Conservation (phyloP, 108 stramenopile genomes). For the Discostella pseudostelligera region DNA sequence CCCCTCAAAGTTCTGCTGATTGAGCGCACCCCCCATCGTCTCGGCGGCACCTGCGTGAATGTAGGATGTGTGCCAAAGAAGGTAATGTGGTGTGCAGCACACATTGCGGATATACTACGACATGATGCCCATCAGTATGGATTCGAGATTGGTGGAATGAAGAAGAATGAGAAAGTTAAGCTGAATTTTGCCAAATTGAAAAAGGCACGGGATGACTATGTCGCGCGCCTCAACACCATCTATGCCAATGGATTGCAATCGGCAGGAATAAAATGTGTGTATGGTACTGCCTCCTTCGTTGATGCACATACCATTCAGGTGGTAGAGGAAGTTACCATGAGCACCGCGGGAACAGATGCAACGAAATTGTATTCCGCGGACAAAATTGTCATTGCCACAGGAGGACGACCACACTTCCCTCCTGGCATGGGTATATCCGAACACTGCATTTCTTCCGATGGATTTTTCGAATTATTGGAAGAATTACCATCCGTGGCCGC, state of each 20-base stretch:
- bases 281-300: constrained; percentile 56
- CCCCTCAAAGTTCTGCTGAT: constrained; percentile 31
- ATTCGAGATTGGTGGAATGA: constrained; percentile 7
- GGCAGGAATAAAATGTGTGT: constrained; percentile 54
- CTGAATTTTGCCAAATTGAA: constrained; percentile 86
- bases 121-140: constrained; percentile 62
- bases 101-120: constrained; percentile 58
- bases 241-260: constrained; percentile 70
- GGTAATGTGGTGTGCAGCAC: constrained; percentile 87
- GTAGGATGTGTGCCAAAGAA: constrained; percentile 99
- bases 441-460: constrained; percentile 83
- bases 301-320: constrained; percentile 63
- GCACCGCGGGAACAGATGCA: constrained; percentile 3
- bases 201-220: constrained; percentile 80
- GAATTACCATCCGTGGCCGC: constrained; percentile 79
- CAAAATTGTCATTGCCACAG: constrained; percentile 89
- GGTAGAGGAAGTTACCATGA: constrained; percentile 13
- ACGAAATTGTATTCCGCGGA: constrained; percentile 48
- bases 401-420: constrained; percentile 79
- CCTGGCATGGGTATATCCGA: constrained; percentile 68
- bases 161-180: constrained; percentile 16
- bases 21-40: constrained; percentile 23
- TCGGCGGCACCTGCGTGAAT: constrained; percentile 98
- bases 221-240: constrained; percentile 80
- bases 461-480: constrained; percentile 91